Evolutionary conservation across 2,329 filamentous ascomycete genomes (phyloP).

Genomic region (Niveomyces coronatus): DNA sequence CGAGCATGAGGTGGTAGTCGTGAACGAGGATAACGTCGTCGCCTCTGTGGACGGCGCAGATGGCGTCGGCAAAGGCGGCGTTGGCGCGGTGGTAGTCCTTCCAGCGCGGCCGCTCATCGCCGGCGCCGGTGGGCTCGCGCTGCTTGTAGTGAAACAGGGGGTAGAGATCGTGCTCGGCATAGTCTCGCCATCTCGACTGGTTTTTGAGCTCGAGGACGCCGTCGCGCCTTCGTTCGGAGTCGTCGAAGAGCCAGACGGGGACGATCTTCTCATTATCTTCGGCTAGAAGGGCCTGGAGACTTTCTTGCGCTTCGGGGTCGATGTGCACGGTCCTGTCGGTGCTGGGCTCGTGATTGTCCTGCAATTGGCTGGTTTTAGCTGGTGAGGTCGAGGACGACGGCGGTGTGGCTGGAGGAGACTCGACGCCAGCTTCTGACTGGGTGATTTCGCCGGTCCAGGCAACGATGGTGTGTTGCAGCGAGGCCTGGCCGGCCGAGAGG

Average conservation of each 20-base stretch:
- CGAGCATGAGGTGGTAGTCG: slow-evolving; percentile 85
- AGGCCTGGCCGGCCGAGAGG: slow-evolving; percentile 69
- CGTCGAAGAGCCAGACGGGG: slow-evolving; percentile 82
- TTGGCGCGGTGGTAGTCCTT: slow-evolving; percentile 89
- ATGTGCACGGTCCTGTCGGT: slow-evolving; percentile 42
- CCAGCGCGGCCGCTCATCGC: slow-evolving; percentile 77
- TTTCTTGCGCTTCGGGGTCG: slow-evolving; percentile 55
- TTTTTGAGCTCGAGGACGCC: slow-evolving; percentile 70
- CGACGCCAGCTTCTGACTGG: slow-evolving; percentile 15
- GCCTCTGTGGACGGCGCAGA: slow-evolving; percentile 79
- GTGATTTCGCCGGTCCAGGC: slow-evolving; percentile 90
- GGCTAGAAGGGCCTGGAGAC: slow-evolving; percentile 63
- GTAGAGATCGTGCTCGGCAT: slow-evolving; percentile 85
- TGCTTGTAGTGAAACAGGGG: slow-evolving; percentile 94
- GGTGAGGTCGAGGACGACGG: slow-evolving; percentile 28
- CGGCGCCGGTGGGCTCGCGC: slow-evolving; percentile 77
- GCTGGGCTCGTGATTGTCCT: slow-evolving; percentile 37
- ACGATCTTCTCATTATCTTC: slow-evolving; percentile 65
- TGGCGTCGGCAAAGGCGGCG: slow-evolving; percentile 79
- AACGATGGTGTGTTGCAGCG: slow-evolving; percentile 85
- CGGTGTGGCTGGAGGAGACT: slow-evolving; percentile 17
- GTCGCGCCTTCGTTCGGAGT: slow-evolving; percentile 53
- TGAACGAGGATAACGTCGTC: slow-evolving; percentile 89
- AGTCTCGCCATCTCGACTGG: slow-evolving; percentile 77
- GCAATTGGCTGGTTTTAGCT: slow-evolving; percentile 34